These are phyloP conservation scores for Proliferodiscus dingleyae DNA, from an alignment of 2,329 filamentous ascomycete species.

Conservation along the genomic window DNA sequence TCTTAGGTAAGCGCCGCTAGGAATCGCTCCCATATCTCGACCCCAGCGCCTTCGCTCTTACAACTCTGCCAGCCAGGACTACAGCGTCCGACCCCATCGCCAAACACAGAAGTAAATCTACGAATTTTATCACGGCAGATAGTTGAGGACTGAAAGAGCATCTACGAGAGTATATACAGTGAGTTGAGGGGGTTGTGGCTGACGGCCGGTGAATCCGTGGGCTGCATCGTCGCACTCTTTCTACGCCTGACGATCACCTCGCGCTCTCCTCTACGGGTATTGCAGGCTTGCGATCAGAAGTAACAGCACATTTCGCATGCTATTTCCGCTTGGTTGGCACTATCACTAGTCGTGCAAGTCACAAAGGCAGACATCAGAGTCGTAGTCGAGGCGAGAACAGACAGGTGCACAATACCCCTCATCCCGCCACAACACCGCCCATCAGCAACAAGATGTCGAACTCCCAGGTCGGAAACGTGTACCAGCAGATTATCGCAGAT, in stretches of 20 bases:
- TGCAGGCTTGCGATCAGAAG: too few species aligned
- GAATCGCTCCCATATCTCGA: conserved; percentile 20
- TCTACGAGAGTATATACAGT: conserved; percentile 3
- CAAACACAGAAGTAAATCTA: conserved; percentile 14
- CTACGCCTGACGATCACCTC: too few species aligned
- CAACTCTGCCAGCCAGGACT: conserved; percentile 24
- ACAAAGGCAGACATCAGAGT: neutral
- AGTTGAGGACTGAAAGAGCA: conserved; percentile 3
- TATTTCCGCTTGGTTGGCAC: too few species aligned
- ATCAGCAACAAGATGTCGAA: conserved; percentile 28
- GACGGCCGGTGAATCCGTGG: conserved; percentile 6
- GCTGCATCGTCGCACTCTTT: neutral
- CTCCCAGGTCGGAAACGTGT: conserved; percentile 60
- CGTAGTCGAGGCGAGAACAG: neutral
- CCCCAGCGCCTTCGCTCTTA: conserved; percentile 21
- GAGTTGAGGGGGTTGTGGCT: conserved; percentile 4
- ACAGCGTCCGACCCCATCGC: conserved; percentile 11
- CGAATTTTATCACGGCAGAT: conserved; percentile 10
- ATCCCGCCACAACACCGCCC: neutral
- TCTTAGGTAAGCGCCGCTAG: too few species aligned
- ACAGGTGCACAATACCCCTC: neutral
- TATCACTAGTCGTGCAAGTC: too few species aligned
- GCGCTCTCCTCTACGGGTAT: too few species aligned
- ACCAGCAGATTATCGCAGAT: conserved; percentile 72
- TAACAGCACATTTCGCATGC: too few species aligned